These are phyloP conservation scores for Mycena vitilis DNA, from an alignment of 768 basidiomycete species.

Conservation along the genomic window DNA sequence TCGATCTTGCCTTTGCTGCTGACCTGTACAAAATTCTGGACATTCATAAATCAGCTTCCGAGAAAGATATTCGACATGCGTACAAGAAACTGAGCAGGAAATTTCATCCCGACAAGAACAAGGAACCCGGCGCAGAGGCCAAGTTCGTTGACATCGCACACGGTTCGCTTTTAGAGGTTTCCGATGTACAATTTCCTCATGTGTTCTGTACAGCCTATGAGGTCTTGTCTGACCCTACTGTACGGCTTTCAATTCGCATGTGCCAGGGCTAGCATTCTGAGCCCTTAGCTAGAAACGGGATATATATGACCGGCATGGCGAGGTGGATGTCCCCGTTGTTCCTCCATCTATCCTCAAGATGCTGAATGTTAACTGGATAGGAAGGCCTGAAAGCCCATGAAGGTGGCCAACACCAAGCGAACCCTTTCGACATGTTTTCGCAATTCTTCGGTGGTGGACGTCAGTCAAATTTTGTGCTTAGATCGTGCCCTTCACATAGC, in stretches of 20 bases:
- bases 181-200: constrained; percentile 3
- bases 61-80: constrained; percentile 90
- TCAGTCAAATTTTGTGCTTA: constrained; percentile 49
- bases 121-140: constrained; percentile 81
- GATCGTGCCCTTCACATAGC: constrained; percentile 4
- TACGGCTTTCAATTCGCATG: constrained; percentile 47
- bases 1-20: constrained; percentile 60
- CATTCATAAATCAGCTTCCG: constrained; percentile 82
- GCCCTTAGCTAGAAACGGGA: constrained; percentile 75
- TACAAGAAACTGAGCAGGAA: constrained; percentile 91
- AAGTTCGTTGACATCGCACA: constrained; percentile 93
- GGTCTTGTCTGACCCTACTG: constrained; percentile 87
- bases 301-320: constrained; percentile 95
- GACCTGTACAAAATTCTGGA: constrained; percentile 89
- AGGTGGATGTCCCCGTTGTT: constrained; percentile 55
- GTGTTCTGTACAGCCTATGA: constrained; percentile 78
- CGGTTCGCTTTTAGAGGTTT: constrained; percentile 59
- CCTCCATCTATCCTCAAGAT: neutral
- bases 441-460: constrained; percentile 91
- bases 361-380: constrained; percentile 48
- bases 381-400: constrained; percentile 94
- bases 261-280: constrained; percentile 19
- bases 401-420: constrained; percentile 82
- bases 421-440: constrained; percentile 96
- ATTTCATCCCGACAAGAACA: constrained; percentile 97